Evolutionary conservation across 2,329 filamentous ascomycete species (phyloP), one percentile per base, ranked within the genome.

Genomic region (Diaporthe capsici): DNA sequence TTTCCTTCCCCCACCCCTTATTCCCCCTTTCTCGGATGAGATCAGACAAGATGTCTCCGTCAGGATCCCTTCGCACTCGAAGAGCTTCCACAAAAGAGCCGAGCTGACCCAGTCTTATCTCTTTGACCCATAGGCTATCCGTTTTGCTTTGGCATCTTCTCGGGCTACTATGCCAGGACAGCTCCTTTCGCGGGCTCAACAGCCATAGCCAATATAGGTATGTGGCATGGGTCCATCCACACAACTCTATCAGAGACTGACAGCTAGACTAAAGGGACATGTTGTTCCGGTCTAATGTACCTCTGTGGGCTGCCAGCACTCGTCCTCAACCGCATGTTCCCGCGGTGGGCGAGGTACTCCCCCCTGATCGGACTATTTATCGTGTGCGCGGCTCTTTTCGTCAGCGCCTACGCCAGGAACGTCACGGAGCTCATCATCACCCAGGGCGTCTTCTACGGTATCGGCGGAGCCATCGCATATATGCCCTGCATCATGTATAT

Each of bases 81-180:
- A 39, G 17, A 37, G 17, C 20, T 53, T 53, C 22, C 31, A 49
- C 42, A 71, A 34, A 25, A 20, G 39, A 31, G 25, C 28, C 39
- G 75, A 22, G 61, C 73, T 80, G n/a, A 77, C 74, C 25, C 28
- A 9, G 63, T 53, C 15, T 47, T 71, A 10, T 72, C 13, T 60
- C 63, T 6, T 72, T 15, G 13, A 49, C 44, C 57, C 63, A 15
- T 55, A 93, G 92, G 92, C 2, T 94, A 94, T 74, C 90, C 92
- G 0, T 92, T 92, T 74, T 88, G 91, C 0, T 95, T 92, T 81
- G 93, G 93, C 58, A 88, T 95, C 34, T 94, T 95, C 80, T 92
- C 94, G 78, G 88, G 92, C 71, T 93, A 93, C 82, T 94, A 94
- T 81, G 88, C 86, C 49, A 88, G 85, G 1, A 87, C 92, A 75